phyloP scores from a whole-genome alignment of 2,329 filamentous ascomycete genomes.

The Fusarium haematococcum region DNA sequence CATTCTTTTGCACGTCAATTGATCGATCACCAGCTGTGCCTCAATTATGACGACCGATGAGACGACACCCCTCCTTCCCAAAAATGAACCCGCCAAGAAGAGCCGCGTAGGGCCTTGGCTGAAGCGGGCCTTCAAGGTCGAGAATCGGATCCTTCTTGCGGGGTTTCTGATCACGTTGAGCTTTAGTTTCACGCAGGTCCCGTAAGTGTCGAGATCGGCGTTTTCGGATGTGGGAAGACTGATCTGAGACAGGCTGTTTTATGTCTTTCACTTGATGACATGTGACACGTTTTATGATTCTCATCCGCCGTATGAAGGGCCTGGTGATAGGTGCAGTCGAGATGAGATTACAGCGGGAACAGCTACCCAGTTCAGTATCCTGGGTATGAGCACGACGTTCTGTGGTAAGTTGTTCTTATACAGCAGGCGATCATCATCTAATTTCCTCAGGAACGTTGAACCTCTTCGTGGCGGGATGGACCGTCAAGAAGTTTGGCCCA shows the following conservation, averaged over 20 bases:
- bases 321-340: slow-evolving; percentile 67
- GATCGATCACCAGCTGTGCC: not conserved
- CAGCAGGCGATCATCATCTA: fast-evolving
- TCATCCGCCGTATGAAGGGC: slow-evolving; percentile 62
- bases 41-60: slow-evolving; percentile 38
- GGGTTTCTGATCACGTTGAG: slow-evolving; percentile 69
- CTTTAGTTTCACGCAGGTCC: slow-evolving; percentile 63
- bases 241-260: slow-evolving; percentile 58
- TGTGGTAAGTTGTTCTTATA: slow-evolving; percentile 59
- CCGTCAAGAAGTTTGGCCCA: slow-evolving; percentile 74
- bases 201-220: slow-evolving; percentile 50
- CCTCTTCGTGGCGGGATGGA: slow-evolving; percentile 75
- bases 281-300: slow-evolving; percentile 76
- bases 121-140: slow-evolving; percentile 42
- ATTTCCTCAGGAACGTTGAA: slow-evolving; percentile 32
- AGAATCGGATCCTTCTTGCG: slow-evolving; percentile 65
- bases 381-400: slow-evolving; percentile 75
- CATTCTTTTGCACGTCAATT: not conserved
- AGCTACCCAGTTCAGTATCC: slow-evolving; percentile 71
- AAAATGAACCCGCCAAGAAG: slow-evolving; percentile 20
- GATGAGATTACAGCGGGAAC: slow-evolving; percentile 74
- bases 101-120: slow-evolving; percentile 27
- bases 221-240: not conserved
- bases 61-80: slow-evolving; percentile 38
- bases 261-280: slow-evolving; percentile 78